Evolutionary conservation across 306 rosid genomes (phyloP), one percentile per base, ranked within the genome.

Genomic region (Notholithocarpus densiflorus): DNA sequence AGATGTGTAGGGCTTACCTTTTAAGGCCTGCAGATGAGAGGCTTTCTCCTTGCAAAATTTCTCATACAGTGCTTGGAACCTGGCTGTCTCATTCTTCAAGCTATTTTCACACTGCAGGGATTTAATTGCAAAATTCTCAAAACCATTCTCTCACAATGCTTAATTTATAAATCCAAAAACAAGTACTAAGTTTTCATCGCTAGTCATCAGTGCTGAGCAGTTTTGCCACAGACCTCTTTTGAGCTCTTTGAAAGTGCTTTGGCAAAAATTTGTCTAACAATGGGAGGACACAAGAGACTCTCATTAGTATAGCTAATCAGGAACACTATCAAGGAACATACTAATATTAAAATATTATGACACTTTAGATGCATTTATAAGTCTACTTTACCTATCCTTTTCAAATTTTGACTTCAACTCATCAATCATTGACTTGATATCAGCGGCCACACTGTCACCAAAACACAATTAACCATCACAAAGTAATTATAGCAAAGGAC

Each of bases 191-290:
- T 23, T 24, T 15, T 19, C 77, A 52, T 24, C 1, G 29, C 5
- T 17, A 51, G 75, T 51, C 31, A 70, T 55, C 54, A 54, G n/a
- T 31, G 12, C 55, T 40, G 74, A 75, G 69, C 56, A 45, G 51
- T n/a, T 18, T 71, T 18, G 20, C 80, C 27, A 83, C 90, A 48
- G 20, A 95, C 99, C 97, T 93, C 98, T 90, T 92, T 95, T 27
- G 98, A 92, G 86, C 98, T 91, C 91, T 93, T 95, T 48, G 93
- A 92, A 71, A 93, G 98, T 7, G 92, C 90, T 88, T 91, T 95
- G 27, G 96, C 91, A 76, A 93, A 91, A 85, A 69, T 84, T 87
- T 93, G 99, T 84, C 99, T 95, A 87, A 68, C 40, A 84, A 37
- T 55, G 11, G 37, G 86, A 52, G 43, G 66, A 75, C 13, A 66